Evolutionary conservation across 257 asterid genomes (phyloP).

Genomic region (Paraleonurus japonicus): DNA sequence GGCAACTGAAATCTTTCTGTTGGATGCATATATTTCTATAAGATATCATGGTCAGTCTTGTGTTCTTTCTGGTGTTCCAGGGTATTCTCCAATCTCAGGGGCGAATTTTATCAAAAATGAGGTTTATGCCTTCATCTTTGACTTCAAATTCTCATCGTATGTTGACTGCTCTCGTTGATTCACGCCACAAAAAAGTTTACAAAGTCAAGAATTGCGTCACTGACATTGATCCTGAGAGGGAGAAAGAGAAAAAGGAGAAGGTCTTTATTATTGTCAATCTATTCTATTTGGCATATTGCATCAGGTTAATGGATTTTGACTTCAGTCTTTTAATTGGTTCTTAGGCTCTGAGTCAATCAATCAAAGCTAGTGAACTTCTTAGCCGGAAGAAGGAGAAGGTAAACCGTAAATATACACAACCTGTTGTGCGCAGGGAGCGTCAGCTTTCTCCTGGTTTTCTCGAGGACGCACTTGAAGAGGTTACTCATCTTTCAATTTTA

Average conservation of each 20-base stretch:
- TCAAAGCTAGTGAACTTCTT: conserved; percentile 85
- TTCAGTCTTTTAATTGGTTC: conserved; percentile 3
- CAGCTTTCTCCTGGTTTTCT: conserved; percentile 97
- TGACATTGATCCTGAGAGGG: conserved; percentile 97
- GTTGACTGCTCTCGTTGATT: conserved; percentile 96
- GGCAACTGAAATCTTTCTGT: conserved; percentile 4
- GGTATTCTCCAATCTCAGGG: conserved; percentile 99
- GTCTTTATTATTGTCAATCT: conserved; percentile 32
- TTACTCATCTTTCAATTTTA: conserved; percentile 24
- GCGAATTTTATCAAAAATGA: conserved; percentile 76
- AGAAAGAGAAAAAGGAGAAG: conserved; percentile 95
- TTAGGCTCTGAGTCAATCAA: conserved; percentile 86
- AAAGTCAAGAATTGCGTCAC: conserved; percentile 96
- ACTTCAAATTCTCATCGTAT: conserved; percentile 88
- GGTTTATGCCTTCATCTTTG: conserved; percentile 98
- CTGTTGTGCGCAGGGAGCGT: conserved; percentile 89
- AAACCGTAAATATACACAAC: conserved; percentile 77
- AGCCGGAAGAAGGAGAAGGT: conserved; percentile 96
- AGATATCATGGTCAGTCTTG: background rate
- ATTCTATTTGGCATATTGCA: conserved; percentile 1
- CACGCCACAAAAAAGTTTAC: conserved; percentile 91
- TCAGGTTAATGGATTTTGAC: conserved; percentile 15
- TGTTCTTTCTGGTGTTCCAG: conserved; percentile 40
- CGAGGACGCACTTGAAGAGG: conserved; percentile 97
- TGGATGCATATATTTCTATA: conserved; percentile 8